phyloP scores from a whole-genome alignment of 257 asterid genomes.

The Fraxinus anomala region DNA sequence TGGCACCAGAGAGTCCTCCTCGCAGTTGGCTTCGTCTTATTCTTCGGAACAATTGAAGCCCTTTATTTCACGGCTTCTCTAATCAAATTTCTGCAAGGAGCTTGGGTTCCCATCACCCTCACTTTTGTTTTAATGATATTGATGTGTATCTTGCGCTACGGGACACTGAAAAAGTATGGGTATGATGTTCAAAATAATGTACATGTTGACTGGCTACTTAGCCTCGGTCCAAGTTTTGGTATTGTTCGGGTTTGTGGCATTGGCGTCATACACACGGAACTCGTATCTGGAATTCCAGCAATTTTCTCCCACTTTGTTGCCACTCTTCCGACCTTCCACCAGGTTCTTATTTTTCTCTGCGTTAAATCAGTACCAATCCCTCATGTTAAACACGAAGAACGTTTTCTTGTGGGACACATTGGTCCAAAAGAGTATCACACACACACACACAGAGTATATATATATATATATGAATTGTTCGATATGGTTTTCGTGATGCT shows the following conservation, averaged over 20 bases:
- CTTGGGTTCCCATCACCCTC: constrained; percentile 19
- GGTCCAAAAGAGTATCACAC: constrained; percentile 23
- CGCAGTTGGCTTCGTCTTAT: constrained; percentile 26
- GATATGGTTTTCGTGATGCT: constrained; percentile 23
- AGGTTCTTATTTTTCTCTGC: constrained; percentile 16
- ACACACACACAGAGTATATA: background rate
- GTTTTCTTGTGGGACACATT: constrained; percentile 26
- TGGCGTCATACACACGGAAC: constrained; percentile 16
- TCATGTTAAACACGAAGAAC: constrained; percentile 24
- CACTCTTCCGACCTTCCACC: constrained; percentile 25
- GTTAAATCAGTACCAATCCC: constrained; percentile 29
- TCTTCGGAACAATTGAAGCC: constrained; percentile 26
- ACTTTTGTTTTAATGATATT: constrained; percentile 14
- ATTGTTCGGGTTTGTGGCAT: constrained; percentile 21
- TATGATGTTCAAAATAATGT: constrained; percentile 20
- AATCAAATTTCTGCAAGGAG: constrained; percentile 11
- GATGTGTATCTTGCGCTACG: constrained; percentile 15
- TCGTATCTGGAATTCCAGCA: constrained; percentile 18
- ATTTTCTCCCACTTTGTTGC: constrained; percentile 22
- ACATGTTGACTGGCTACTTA: constrained; percentile 21
- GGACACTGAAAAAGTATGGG: constrained; percentile 18
- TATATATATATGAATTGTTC: background rate
- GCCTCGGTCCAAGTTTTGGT: constrained; percentile 19
- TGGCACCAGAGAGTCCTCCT: constrained; percentile 29
- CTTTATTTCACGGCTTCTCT: constrained; percentile 20